Percentiles rank a stretch among this genome's conserved stretches.
These are phyloP conservation scores for Cornus florida DNA, from an alignment of 148 eudicot species.

Conservation along the genomic window DNA sequence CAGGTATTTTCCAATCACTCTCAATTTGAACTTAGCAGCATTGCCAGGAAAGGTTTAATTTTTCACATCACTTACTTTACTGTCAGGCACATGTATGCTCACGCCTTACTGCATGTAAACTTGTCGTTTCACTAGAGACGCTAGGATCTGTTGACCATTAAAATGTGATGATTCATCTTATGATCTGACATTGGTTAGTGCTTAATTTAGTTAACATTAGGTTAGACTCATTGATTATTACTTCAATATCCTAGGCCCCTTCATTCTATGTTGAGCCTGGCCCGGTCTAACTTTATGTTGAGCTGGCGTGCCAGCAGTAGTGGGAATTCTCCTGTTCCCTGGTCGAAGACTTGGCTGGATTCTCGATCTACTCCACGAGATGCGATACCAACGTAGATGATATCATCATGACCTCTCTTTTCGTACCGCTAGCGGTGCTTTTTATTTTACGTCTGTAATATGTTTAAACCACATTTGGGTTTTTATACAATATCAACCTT, in stretches of 20 bases:
- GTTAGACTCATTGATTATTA: too few relatives aligned
- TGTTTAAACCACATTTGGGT: too few relatives aligned
- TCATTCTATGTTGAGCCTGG: background rate
- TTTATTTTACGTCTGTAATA: too few relatives aligned
- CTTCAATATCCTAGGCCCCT: background rate
- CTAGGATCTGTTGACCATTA: background rate
- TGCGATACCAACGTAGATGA: too few relatives aligned
- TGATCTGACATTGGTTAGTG: background rate
- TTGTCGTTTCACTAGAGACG: background rate
- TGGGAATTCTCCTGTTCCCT: background rate
- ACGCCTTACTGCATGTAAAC: background rate
- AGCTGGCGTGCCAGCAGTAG: background rate
- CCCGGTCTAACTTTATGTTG: background rate
- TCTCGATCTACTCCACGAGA: too few relatives aligned
- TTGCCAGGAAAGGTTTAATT: background rate
- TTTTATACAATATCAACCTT: too few relatives aligned
- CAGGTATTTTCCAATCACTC: constrained; percentile 31
- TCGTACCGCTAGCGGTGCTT: too few relatives aligned
- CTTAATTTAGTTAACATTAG: too few relatives aligned
- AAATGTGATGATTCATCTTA: background rate
- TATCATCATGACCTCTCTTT: too few relatives aligned
- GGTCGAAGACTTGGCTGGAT: too few relatives aligned
- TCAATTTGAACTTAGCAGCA: background rate
- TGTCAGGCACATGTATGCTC: background rate
- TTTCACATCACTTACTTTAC: background rate